phyloP scores from a whole-genome alignment of 768 basidiomycete genomes.

The Lactarius evosmus region DNA sequence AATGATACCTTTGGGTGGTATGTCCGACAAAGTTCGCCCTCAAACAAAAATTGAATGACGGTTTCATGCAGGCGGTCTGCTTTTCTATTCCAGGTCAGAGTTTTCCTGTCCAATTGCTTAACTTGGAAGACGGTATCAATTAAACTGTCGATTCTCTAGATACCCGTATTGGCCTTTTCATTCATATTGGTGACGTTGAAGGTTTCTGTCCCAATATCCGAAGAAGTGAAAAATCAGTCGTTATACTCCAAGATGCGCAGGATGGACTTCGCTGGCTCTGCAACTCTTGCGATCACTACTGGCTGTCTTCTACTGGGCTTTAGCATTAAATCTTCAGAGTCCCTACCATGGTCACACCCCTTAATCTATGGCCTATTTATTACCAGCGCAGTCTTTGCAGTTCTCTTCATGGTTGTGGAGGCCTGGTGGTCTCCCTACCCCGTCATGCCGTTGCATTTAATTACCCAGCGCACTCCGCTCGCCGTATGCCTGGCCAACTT shows the following conservation, averaged over 20 bases:
- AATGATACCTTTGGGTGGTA: constrained; percentile 86
- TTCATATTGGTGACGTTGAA: constrained; percentile 68
- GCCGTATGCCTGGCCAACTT: constrained; percentile 80
- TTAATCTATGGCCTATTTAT: constrained; percentile 64
- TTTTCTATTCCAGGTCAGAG: constrained; percentile 76
- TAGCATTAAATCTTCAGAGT: constrained; percentile 74
- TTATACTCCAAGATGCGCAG: constrained; percentile 64
- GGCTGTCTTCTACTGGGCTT: constrained; percentile 73
- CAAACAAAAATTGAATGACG: constrained; percentile 7
- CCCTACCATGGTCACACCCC: constrained; percentile 72
- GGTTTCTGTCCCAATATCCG: constrained; percentile 74
- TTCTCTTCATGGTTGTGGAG: constrained; percentile 75
- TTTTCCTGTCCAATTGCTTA: constrained; percentile 20
- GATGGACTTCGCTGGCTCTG: constrained; percentile 81
- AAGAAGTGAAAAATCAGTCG: constrained; percentile 56
- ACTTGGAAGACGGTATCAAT: constrained; percentile 5
- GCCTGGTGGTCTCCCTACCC: constrained; percentile 75
- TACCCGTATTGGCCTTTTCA: constrained; percentile 73
- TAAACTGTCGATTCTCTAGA: constrained; percentile 39
- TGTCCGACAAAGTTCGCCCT: constrained; percentile 30
- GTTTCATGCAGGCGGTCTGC: constrained; percentile 64
- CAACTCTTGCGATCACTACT: constrained; percentile 70
- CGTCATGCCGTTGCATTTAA: constrained; percentile 82
- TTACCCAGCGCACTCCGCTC: constrained; percentile 74
- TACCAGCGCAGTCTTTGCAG: constrained; percentile 50